These are phyloP conservation scores for Paraphoma chrysanthemicola DNA, from an alignment of 2,329 filamentous ascomycete genomes.

Conservation along the genomic window DNA sequence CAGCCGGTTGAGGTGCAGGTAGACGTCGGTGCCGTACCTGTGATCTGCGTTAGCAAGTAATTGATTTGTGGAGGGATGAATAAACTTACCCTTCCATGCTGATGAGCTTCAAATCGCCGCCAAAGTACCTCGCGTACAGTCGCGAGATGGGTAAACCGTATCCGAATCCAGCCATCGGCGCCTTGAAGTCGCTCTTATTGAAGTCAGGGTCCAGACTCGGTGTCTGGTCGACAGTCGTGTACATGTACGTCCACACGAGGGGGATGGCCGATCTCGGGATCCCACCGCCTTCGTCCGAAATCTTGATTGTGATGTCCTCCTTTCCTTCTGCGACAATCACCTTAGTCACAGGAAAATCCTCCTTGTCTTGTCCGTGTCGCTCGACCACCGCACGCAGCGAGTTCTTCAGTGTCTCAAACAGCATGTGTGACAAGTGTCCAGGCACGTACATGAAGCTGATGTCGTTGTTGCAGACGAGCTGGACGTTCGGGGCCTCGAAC, in stretches of 20 bases:
- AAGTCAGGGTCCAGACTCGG: constrained; percentile 96
- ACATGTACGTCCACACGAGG: constrained; percentile 99
- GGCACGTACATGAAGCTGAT: constrained; percentile 99
- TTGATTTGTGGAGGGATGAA: neutral
- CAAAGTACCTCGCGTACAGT: constrained; percentile 95
- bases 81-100: constrained; percentile 94
- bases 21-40: constrained; percentile 97
- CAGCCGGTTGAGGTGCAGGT: constrained; percentile 94
- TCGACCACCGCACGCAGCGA: constrained; percentile 96
- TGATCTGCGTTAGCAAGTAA: constrained; percentile 27
- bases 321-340: constrained; percentile 97
- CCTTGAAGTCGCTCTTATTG: constrained; percentile 99
- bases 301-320: constrained; percentile 99
- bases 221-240: constrained; percentile 96
- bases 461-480: constrained; percentile 92
- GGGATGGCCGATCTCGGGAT: constrained; percentile 93
- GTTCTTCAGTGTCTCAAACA: constrained; percentile 99
- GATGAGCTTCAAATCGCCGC: constrained; percentile 94
- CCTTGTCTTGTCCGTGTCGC: constrained; percentile 90
- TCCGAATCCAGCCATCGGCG: constrained; percentile 98
- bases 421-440: constrained; percentile 98
- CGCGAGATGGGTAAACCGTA: constrained; percentile 94
- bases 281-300: constrained; percentile 94
- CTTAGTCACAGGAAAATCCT: constrained; percentile 95
- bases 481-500: constrained; percentile 95